Evolutionary conservation across 768 basidiomycete species (phyloP).

Genomic region (Collybiopsis luxurians): DNA sequence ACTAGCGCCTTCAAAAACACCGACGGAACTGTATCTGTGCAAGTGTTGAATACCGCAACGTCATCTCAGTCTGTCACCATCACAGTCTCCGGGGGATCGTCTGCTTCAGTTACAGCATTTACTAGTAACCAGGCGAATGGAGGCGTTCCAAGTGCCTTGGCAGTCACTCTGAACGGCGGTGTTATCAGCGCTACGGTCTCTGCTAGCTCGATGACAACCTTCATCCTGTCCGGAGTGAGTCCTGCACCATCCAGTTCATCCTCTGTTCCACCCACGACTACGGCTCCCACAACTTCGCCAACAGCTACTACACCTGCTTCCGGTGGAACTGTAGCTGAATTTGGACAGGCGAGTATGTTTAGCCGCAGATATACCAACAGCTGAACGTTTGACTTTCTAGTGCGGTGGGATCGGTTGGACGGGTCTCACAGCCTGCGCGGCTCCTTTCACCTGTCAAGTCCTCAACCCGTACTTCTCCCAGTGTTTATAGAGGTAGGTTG

Average conservation of each 20-base stretch:
- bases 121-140: slow-evolving; percentile 11
- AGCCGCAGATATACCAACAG: too few relatives aligned
- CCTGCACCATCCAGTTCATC: background rate
- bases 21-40: slow-evolving; percentile 8
- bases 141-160: slow-evolving; percentile 5
- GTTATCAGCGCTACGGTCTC: slow-evolving; percentile 5
- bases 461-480: too few relatives aligned
- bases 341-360: background rate
- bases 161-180: slow-evolving; percentile 3
- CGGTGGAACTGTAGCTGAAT: background rate
- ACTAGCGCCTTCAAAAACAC: slow-evolving; percentile 13
- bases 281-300: background rate
- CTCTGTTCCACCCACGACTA: background rate
- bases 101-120: slow-evolving; percentile 3
- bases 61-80: slow-evolving; percentile 6
- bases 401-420: too few relatives aligned
- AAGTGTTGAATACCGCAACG: slow-evolving; percentile 10
- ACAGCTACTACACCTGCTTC: background rate
- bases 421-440: too few relatives aligned
- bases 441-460: too few relatives aligned
- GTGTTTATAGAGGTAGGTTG: too few relatives aligned
- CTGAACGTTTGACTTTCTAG: too few relatives aligned
- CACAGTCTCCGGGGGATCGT: slow-evolving; percentile 9
- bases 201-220: slow-evolving; percentile 9
- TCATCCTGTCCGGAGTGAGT: slow-evolving; percentile 3